Percentiles rank a stretch among this genome's conserved stretches.
These are phyloP conservation scores for Penicillium fimorum DNA, from an alignment of 495 filamentous ascomycete genomes.

Conservation along the genomic window DNA sequence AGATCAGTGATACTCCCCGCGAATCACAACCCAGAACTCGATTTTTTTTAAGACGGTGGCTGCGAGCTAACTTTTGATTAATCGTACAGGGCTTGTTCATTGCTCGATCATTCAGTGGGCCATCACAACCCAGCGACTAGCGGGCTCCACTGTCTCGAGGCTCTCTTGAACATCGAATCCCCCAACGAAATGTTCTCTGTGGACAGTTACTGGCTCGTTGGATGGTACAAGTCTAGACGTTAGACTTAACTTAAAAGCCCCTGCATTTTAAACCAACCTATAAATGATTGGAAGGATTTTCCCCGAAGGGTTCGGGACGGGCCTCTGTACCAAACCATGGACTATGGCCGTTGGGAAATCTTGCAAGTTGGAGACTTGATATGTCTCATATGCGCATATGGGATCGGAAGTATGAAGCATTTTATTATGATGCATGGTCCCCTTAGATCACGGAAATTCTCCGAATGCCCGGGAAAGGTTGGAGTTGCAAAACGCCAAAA, in stretches of 20 bases:
- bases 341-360: constrained; percentile 8
- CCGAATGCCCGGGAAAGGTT: constrained; percentile 15
- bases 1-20: constrained; percentile 5
- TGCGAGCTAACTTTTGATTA: constrained; percentile 8
- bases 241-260: background rate
- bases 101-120: constrained; percentile 18
- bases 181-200: background rate
- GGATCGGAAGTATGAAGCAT: background rate
- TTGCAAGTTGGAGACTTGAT: background rate
- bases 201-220: background rate
- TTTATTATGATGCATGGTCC: constrained; percentile 11
- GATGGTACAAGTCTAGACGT: constrained; percentile 1
- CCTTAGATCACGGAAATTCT: constrained; percentile 23
- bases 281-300: background rate
- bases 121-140: constrained; percentile 16
- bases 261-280: background rate
- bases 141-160: constrained; percentile 16
- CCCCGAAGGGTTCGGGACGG: constrained; percentile 27
- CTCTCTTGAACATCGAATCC: background rate
- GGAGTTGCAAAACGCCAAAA: background rate
- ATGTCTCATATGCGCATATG: background rate
- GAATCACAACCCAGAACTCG: constrained; percentile 15
- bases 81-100: constrained; percentile 8
- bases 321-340: constrained; percentile 28
- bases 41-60: constrained; percentile 26